Conservation (phyloP, 176 grass and related monocot genomes). For the Puya raimondii region DNA sequence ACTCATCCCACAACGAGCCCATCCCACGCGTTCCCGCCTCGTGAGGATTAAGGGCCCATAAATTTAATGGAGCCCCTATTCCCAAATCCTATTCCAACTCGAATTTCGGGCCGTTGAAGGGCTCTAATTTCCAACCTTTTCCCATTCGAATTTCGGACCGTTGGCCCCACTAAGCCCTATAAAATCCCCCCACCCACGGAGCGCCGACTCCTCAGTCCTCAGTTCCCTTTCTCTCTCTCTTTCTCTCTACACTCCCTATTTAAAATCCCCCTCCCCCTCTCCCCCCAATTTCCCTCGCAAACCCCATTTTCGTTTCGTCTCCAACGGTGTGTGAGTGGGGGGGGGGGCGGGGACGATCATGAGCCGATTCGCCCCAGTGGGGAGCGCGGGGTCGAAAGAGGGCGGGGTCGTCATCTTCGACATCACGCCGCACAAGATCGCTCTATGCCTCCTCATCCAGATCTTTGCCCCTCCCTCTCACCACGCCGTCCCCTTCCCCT, state of each 20-base stretch:
- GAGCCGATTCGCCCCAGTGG: conserved; percentile 36
- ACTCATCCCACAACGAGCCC: too few species aligned
- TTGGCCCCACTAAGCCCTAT: too few species aligned
- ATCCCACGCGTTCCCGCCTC: too few species aligned
- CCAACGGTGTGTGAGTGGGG: background rate
- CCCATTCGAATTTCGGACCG: too few species aligned
- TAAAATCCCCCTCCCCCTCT: background rate
- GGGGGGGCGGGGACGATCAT: conserved; percentile 22
- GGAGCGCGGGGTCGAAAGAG: conserved; percentile 18
- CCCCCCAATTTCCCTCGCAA: background rate
- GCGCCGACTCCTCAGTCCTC: background rate
- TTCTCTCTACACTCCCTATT: background rate
- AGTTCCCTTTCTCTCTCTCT: background rate
- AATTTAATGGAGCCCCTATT: too few species aligned
- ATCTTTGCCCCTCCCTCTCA: conserved; percentile 62
- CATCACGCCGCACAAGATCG: conserved; percentile 81
- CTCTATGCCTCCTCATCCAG: conserved; percentile 73
- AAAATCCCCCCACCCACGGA: too few species aligned
- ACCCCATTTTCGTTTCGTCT: background rate
- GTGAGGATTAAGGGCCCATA: too few species aligned
- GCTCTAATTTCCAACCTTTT: too few species aligned
- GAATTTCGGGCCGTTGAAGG: too few species aligned
- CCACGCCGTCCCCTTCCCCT: conserved; percentile 39
- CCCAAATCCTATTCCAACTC: too few species aligned
- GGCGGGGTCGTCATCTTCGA: conserved; percentile 31